These are phyloP conservation scores for Pythium biforme DNA, from an alignment of 352 stramenopile genomes.

Conservation along the genomic window DNA sequence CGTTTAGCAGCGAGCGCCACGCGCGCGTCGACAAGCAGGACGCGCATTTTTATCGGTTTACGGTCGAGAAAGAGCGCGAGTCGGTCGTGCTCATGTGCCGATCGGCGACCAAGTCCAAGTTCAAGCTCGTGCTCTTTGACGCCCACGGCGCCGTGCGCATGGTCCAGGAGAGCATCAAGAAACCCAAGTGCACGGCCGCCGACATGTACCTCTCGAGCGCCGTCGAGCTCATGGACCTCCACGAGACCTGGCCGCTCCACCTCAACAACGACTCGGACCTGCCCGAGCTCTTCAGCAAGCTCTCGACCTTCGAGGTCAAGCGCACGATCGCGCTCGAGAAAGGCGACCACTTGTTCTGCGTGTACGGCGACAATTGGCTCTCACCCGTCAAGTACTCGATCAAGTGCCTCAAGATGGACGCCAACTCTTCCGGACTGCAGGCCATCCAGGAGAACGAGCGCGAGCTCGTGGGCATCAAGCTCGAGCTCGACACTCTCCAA, in stretches of 20 bases:
- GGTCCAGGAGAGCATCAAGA: slow-evolving; percentile 83
- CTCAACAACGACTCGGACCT: slow-evolving; percentile 65
- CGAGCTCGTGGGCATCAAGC: slow-evolving; percentile 73
- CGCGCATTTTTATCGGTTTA: slow-evolving; percentile 84
- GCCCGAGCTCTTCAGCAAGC: slow-evolving; percentile 81
- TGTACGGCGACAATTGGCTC: slow-evolving; percentile 90
- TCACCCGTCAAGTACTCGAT: slow-evolving; percentile 88
- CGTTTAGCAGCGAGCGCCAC: slow-evolving; percentile 70
- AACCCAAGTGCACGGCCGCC: slow-evolving; percentile 74
- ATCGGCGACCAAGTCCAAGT: slow-evolving; percentile 83
- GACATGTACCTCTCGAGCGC: slow-evolving; percentile 86
- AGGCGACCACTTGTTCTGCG: slow-evolving; percentile 82
- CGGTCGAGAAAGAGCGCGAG: slow-evolving; percentile 67
- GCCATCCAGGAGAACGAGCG: slow-evolving; percentile 74
- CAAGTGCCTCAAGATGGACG: slow-evolving; percentile 80
- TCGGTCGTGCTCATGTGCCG: slow-evolving; percentile 84
- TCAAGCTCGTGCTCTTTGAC: slow-evolving; percentile 89
- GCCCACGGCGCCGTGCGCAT: slow-evolving; percentile 70
- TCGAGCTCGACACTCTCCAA: slow-evolving; percentile 71
- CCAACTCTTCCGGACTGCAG: slow-evolving; percentile 44
- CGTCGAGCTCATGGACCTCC: slow-evolving; percentile 87
- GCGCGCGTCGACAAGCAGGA: slow-evolving; percentile 87
- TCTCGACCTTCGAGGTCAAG: slow-evolving; percentile 83
- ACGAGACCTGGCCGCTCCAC: slow-evolving; percentile 72
- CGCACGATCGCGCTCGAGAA: slow-evolving; percentile 75